These are phyloP conservation scores for Fusarium equiseti DNA, from an alignment of 2,329 filamentous ascomycete species.

Conservation along the genomic window DNA sequence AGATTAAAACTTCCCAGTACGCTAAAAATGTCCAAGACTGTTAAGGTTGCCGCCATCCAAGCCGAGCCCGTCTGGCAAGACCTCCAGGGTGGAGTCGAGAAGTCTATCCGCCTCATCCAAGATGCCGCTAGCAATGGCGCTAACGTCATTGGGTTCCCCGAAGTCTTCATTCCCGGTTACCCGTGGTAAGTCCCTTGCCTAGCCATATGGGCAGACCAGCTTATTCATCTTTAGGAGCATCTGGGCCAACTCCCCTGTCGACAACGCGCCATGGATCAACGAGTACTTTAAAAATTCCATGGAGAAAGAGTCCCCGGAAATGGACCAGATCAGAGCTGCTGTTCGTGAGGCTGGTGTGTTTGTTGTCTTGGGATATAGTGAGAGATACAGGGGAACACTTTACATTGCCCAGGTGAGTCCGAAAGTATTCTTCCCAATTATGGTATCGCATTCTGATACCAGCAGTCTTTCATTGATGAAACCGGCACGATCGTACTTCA, in stretches of 20 bases:
- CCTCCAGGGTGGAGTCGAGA: conserved; percentile 31
- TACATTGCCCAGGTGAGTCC: conserved; percentile 54
- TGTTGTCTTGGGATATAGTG: conserved; percentile 58
- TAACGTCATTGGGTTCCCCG: conserved; percentile 65
- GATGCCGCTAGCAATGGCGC: conserved; percentile 57
- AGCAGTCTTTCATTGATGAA: conserved; percentile 57
- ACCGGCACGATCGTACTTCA: conserved; percentile 55
- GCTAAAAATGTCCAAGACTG: conserved; percentile 9
- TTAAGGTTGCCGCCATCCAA: conserved; percentile 43
- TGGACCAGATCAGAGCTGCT: conserved; percentile 58
- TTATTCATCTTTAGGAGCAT: conserved; percentile 38
- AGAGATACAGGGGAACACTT: conserved; percentile 52
- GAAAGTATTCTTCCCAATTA: not conserved
- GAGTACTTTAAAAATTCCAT: conserved; percentile 51
- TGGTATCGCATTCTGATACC: not conserved
- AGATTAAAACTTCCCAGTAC: no score
- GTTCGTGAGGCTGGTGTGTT: conserved; percentile 60
- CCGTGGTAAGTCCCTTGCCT: conserved; percentile 3
- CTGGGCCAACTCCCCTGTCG: conserved; percentile 44
- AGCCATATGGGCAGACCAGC: not conserved
- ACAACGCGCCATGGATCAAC: conserved; percentile 56
- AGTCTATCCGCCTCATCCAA: conserved; percentile 23
- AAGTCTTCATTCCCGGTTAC: conserved; percentile 63
- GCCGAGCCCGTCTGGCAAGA: conserved; percentile 42
- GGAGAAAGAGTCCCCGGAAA: conserved; percentile 54